Percentiles rank a stretch among this genome's conserved stretches.
These are phyloP conservation scores for Daldinia sp. DNA, from an alignment of 2,329 filamentous ascomycete genomes.

Conservation along the genomic window DNA sequence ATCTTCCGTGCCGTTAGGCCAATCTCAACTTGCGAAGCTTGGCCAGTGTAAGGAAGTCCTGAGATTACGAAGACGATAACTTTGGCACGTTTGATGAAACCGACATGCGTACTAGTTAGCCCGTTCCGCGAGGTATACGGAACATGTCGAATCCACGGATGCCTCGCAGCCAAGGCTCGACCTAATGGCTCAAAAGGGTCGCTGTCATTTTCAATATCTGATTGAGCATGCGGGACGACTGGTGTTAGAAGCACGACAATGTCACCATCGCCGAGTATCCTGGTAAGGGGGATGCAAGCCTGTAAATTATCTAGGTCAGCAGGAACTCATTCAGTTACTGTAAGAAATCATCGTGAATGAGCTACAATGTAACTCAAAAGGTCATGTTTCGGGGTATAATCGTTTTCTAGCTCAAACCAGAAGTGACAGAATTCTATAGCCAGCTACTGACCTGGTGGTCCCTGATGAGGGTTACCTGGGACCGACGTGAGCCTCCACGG, in stretches of 20 bases:
- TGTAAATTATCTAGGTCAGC: conserved; percentile 53
- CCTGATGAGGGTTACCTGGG: conserved; percentile 48
- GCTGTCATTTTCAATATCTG: conserved; percentile 56
- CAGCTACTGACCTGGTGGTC: conserved; percentile 46
- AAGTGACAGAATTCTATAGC: conserved; percentile 8
- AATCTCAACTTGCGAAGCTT: conserved; percentile 65
- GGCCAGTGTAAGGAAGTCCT: conserved; percentile 59
- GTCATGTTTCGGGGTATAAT: not conserved
- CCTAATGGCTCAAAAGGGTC: conserved; percentile 82
- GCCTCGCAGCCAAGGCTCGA: conserved; percentile 69
- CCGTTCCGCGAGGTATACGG: conserved; percentile 75
- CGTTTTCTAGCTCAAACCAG: not conserved
- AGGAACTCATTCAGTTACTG: conserved; percentile 45
- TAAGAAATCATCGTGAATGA: conserved; percentile 1
- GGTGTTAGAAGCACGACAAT: conserved; percentile 73
- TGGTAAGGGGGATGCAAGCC: conserved; percentile 62
- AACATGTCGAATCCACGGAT: conserved; percentile 75
- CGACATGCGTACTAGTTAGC: conserved; percentile 72
- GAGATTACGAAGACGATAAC: conserved; percentile 72
- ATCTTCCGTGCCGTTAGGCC: conserved; percentile 60
- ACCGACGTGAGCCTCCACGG: conserved; percentile 49
- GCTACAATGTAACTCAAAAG: not conserved
- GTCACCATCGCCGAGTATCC: conserved; percentile 61
- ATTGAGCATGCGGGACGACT: conserved; percentile 61
- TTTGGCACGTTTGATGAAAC: conserved; percentile 71